Conservation (phyloP, 2,329 filamentous ascomycete genomes). For the Exophiala spinifera region DNA sequence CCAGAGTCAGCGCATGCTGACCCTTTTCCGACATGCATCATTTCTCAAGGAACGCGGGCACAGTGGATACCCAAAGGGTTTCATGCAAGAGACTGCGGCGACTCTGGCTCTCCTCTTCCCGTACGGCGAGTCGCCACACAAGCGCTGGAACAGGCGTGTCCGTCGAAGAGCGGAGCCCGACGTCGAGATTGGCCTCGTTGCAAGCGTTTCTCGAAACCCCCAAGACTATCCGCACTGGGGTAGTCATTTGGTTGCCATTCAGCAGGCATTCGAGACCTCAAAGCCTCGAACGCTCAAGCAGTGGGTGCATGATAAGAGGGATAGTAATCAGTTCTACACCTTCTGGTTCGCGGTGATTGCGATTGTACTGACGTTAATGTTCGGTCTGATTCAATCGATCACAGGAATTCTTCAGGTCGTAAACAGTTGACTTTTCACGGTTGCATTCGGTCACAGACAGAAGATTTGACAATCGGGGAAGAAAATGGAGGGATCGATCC, state of each 20-base stretch:
- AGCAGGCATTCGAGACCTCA: not conserved
- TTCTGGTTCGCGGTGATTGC: slow-evolving; percentile 5
- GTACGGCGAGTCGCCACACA: not conserved
- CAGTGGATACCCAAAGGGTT: not conserved
- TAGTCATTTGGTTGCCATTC: not conserved
- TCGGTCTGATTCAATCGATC: slow-evolving; percentile 3
- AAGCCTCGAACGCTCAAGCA: not conserved
- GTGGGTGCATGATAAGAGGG: slow-evolving; percentile 1
- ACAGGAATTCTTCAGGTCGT: not conserved
- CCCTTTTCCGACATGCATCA: slow-evolving; percentile 1
- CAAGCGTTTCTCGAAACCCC: not conserved
- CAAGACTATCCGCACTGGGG: not conserved
- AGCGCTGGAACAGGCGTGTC: not conserved
- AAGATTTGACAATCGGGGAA: too few relatives aligned
- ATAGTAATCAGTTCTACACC: not conserved
- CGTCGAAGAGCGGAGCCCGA: not conserved
- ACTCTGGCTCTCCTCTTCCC: slow-evolving; percentile 2
- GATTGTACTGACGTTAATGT: not conserved
- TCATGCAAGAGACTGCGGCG: not conserved
- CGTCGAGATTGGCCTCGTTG: not conserved
- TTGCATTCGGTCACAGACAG: too few relatives aligned
- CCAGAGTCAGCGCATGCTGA: not conserved
- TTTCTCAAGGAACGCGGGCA: not conserved
- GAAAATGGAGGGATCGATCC: too few relatives aligned
- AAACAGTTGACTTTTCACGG: not conserved